Percentiles rank a stretch among this genome's conserved stretches.
phyloP scores from a whole-genome alignment of 225 moss, liverwort and hornwort genomes.

The Pseudoscleropodium purum region DNA sequence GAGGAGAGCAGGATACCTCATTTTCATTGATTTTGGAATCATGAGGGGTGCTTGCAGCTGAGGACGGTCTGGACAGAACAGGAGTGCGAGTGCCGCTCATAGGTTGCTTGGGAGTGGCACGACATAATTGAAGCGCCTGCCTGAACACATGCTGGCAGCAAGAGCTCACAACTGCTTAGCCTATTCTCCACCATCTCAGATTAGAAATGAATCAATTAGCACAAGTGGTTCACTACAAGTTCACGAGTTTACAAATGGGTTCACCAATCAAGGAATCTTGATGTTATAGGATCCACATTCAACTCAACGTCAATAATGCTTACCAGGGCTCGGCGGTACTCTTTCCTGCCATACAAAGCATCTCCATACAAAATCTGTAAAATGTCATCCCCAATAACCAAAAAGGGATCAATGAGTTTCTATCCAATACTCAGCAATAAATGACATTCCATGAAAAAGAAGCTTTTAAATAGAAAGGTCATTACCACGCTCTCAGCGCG shows the following conservation, averaged over 20 bases:
- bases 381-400: background rate
- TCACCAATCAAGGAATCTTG: background rate
- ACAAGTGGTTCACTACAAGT: background rate
- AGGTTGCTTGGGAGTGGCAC: constrained; percentile 65
- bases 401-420: background rate
- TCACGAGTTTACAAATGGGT: background rate
- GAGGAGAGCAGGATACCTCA: constrained; percentile 36
- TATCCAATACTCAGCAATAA: background rate
- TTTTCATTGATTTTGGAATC: constrained; percentile 60
- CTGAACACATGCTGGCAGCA: constrained; percentile 76
- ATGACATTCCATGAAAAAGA: background rate
- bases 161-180: constrained; percentile 28
- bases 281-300: background rate
- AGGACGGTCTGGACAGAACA: constrained; percentile 49
- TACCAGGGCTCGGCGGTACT: constrained; percentile 82
- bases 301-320: background rate
- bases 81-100: constrained; percentile 50
- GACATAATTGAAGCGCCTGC: constrained; percentile 79
- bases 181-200: background rate
- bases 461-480: background rate
- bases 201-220: background rate
- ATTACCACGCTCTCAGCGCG: constrained; percentile 75
- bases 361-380: constrained; percentile 70
- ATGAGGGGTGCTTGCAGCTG: constrained; percentile 28
- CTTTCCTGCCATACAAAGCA: constrained; percentile 81